Percentiles rank a stretch among this genome's conserved stretches.
phyloP scores from a whole-genome alignment of 31 red algal genomes.

The Odonthalia washingtoniensis region DNA sequence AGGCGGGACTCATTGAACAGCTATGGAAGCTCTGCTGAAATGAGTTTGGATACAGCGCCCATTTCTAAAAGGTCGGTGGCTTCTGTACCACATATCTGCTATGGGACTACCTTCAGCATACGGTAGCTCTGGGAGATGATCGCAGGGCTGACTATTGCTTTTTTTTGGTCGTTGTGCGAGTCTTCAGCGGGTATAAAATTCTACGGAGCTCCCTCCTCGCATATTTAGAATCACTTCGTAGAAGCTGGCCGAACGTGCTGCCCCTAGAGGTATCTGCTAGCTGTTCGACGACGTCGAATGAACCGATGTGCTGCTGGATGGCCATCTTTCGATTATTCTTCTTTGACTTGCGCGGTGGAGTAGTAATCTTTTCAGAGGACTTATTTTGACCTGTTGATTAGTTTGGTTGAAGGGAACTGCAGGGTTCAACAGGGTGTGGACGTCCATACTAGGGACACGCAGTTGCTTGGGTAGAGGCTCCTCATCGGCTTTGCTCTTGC shows the following conservation, averaged over 20 bases:
- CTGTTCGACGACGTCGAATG: conserved; percentile 15
- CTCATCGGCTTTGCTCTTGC: not conserved
- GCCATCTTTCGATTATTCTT: not conserved
- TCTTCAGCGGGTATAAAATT: not conserved
- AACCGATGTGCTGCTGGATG: not conserved
- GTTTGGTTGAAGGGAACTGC: not conserved
- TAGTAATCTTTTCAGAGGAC: not conserved
- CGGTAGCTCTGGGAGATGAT: not conserved
- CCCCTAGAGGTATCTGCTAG: not conserved
- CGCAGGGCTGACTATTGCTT: not conserved
- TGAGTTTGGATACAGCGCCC: not conserved
- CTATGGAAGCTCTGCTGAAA: not conserved
- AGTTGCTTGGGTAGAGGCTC: not conserved
- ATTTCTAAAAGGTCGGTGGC: not conserved
- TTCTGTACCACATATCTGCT: not conserved
- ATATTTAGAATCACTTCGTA: conserved; percentile 42
- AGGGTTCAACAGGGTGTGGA: not conserved
- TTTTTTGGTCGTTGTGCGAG: not conserved
- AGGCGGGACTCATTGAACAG: too few species aligned
- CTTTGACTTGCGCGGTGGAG: not conserved
- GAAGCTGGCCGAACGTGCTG: conserved; percentile 3
- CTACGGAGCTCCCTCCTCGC: conserved; percentile 1
- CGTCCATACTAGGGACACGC: not conserved
- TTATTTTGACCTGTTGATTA: not conserved
- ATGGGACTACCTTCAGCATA: not conserved